These are phyloP conservation scores for Diaporthe aspalathi DNA, from an alignment of 2,329 filamentous ascomycete genomes.

Conservation along the genomic window DNA sequence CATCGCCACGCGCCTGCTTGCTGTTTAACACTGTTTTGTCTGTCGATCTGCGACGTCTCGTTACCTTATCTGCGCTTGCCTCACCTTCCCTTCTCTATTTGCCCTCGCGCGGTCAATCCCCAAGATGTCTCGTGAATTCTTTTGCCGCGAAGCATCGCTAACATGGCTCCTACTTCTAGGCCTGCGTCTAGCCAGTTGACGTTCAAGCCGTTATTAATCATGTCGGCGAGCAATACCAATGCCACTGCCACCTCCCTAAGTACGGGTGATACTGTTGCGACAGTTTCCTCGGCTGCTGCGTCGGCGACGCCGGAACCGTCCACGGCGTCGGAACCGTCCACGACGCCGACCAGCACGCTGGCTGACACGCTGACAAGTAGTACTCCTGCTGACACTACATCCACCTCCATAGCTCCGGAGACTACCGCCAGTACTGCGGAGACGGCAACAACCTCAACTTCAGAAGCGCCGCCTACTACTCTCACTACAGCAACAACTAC, in stretches of 20 bases:
- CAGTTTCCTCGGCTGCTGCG: conserved; percentile 33
- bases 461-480: conserved; percentile 9
- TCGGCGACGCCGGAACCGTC: conserved; percentile 33
- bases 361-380: conserved; percentile 36
- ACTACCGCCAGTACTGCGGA: conserved; percentile 23
- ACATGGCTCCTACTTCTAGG: conserved; percentile 38
- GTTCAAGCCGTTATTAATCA: conserved; percentile 30
- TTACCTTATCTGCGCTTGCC: conserved; percentile 8
- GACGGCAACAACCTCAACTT: not conserved
- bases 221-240: conserved; percentile 38
- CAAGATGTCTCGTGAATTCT: conserved; percentile 17
- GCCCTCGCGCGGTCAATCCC: not conserved
- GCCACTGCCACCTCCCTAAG: conserved; percentile 35
- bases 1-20: not conserved
- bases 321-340: conserved; percentile 10
- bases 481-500: conserved; percentile 16
- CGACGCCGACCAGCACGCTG: conserved; percentile 30
- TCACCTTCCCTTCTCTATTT: conserved; percentile 27
- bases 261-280: conserved; percentile 34
- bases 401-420: conserved; percentile 35
- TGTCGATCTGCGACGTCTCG: conserved; percentile 29
- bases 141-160: conserved; percentile 31
- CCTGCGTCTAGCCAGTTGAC: conserved; percentile 31
- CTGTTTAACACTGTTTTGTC: not conserved
- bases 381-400: conserved; percentile 38